These are phyloP conservation scores for Nigrospora sphaerica DNA, from an alignment of 2,329 filamentous ascomycete species.

Conservation along the genomic window DNA sequence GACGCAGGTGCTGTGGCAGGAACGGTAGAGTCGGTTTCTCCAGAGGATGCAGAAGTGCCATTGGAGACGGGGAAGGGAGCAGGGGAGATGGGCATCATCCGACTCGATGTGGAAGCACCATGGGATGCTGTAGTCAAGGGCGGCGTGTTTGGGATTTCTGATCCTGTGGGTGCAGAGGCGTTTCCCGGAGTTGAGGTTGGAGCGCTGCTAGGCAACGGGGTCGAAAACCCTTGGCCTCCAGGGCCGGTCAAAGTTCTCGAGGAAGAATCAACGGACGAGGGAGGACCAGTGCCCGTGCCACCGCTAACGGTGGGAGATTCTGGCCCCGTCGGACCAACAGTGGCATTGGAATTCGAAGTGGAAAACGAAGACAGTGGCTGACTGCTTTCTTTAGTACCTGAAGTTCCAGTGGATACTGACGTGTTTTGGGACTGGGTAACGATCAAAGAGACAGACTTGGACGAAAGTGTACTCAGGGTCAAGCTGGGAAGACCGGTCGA, in stretches of 20 bases:
- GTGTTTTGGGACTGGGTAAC: no score
- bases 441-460: no score
- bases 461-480: no score
- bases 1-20: no score
- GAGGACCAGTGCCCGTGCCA: background rate
- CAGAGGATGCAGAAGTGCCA: background rate
- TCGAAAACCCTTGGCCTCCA: background rate
- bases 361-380: background rate
- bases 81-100: background rate
- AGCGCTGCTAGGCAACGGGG: background rate
- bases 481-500: no score
- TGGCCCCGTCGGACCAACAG: background rate
- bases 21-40: background rate
- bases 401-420: no score
- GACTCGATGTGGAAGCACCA: background rate
- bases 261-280: background rate
- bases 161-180: background rate
- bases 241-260: background rate
- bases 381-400: no score
- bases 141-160: background rate
- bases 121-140: background rate
- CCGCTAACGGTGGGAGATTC: background rate
- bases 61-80: slow-evolving; percentile 1
- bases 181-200: background rate
- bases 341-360: background rate